Conservation (phyloP, 2,329 filamentous ascomycete species). For the Esteya vermicola region DNA sequence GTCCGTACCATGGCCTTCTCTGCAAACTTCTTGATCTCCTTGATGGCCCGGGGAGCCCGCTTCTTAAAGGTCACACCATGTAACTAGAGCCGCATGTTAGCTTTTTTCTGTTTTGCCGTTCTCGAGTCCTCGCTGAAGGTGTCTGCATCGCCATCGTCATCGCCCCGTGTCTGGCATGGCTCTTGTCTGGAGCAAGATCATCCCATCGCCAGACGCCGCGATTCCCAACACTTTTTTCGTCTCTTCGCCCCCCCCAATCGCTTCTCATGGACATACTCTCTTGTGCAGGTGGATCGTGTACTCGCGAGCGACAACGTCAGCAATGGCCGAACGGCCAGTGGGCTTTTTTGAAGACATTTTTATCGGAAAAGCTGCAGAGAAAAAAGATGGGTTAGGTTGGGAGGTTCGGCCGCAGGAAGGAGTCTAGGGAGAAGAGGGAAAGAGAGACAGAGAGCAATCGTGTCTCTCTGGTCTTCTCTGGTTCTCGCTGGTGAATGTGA, state of each 20-base stretch:
- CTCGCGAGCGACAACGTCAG: constrained; percentile 98
- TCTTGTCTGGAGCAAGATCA: too few species aligned
- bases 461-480: too few species aligned
- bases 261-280: constrained; percentile 58
- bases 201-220: too few species aligned
- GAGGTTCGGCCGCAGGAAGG: too few species aligned
- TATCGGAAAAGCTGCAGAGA: constrained; percentile 3
- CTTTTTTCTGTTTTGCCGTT: too few species aligned
- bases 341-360: constrained; percentile 58
- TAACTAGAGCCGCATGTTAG: constrained; percentile 44
- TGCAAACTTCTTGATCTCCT: constrained; percentile 97
- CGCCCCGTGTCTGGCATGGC: background rate
- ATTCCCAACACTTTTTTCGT: too few species aligned
- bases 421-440: background rate
- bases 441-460: too few species aligned
- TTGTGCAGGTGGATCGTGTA: constrained; percentile 99
- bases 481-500: too few species aligned
- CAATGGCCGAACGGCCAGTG: constrained; percentile 76
- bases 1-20: constrained; percentile 85
- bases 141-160: background rate
- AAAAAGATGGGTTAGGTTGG: too few species aligned
- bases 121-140: too few species aligned
- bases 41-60: constrained; percentile 94
- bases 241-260: too few species aligned
- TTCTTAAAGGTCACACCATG: constrained; percentile 99